These are phyloP conservation scores for Irpex sp. DNA, from an alignment of 1,284 basidiomycete genomes.

Conservation along the genomic window DNA sequence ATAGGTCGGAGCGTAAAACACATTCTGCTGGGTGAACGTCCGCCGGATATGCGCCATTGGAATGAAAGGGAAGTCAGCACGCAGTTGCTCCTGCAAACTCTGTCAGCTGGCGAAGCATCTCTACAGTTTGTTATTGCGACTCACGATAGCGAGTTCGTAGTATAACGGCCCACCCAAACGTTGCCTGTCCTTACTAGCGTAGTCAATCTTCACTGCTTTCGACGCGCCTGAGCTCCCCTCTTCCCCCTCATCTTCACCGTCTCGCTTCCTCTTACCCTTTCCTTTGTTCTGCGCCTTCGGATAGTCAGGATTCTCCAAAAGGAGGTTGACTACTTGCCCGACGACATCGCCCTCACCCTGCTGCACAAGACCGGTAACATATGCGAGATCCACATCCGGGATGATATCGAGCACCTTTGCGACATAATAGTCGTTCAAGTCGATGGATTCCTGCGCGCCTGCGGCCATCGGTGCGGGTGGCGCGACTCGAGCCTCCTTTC, in stretches of 20 bases:
- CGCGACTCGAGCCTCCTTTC: not conserved
- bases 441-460: constrained; percentile 3
- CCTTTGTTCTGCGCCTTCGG: constrained; percentile 57
- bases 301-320: constrained; percentile 62
- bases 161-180: constrained; percentile 43
- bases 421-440: constrained; percentile 24
- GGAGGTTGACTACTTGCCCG: constrained; percentile 48
- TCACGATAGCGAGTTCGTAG: constrained; percentile 44
- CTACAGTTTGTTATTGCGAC: constrained; percentile 15
- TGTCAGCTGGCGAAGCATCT: not conserved
- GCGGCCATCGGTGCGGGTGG: not conserved
- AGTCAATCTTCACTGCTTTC: constrained; percentile 35
- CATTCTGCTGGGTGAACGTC: constrained; percentile 33
- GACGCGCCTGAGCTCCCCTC: constrained; percentile 11
- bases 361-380: constrained; percentile 44
- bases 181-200: constrained; percentile 40
- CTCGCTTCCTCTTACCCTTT: constrained; percentile 42
- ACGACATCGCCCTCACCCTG: constrained; percentile 37
- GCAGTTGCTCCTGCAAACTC: constrained; percentile 44
- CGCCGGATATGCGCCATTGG: constrained; percentile 49
- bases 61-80: constrained; percentile 52
- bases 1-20: constrained; percentile 59
- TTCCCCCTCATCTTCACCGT: constrained; percentile 19
- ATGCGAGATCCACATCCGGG: constrained; percentile 58
- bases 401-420: constrained; percentile 61